These are phyloP conservation scores for Ceratobasidium sp. DNA, from an alignment of 1,284 basidiomycete species.

Conservation along the genomic window DNA sequence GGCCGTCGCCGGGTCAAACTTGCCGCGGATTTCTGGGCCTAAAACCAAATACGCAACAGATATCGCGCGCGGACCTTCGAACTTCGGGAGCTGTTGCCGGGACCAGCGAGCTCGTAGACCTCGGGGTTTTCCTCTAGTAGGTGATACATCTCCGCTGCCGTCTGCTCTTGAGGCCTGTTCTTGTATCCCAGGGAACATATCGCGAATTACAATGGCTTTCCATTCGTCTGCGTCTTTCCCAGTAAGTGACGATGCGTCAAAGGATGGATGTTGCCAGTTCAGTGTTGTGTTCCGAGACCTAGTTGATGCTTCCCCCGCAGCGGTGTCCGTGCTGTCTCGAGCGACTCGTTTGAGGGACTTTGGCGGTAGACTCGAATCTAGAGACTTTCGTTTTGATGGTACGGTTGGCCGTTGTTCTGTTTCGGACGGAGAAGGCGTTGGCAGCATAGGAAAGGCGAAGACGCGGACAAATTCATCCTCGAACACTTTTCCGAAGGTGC, in stretches of 20 bases:
- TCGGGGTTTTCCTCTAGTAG: conserved; percentile 50
- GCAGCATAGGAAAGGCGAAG: conserved; percentile 30
- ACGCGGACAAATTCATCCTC: conserved; percentile 34
- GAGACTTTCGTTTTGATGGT: conserved; percentile 23
- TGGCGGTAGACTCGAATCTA: conserved; percentile 11
- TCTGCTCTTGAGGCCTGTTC: not conserved
- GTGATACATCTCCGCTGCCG: conserved; percentile 23
- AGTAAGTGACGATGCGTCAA: conserved; percentile 12
- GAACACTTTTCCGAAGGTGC: conserved; percentile 25
- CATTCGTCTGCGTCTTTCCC: conserved; percentile 30
- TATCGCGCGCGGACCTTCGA: conserved; percentile 31
- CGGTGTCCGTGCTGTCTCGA: not conserved
- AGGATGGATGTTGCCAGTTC: conserved; percentile 14
- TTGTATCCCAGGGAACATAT: conserved; percentile 35
- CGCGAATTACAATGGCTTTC: conserved; percentile 28
- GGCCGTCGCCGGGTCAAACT: conserved; percentile 82
- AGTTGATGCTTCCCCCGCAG: not conserved
- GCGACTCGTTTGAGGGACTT: conserved; percentile 24
- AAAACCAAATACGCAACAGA: conserved; percentile 74
- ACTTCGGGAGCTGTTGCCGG: conserved; percentile 14
- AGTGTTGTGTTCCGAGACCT: not conserved
- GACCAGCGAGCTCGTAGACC: conserved; percentile 18
- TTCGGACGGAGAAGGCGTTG: not conserved
- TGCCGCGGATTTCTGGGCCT: conserved; percentile 85
- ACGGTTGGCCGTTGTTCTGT: not conserved